Conservation (phyloP, 2,329 filamentous ascomycete genomes). For the Colletotrichum eleusines region DNA sequence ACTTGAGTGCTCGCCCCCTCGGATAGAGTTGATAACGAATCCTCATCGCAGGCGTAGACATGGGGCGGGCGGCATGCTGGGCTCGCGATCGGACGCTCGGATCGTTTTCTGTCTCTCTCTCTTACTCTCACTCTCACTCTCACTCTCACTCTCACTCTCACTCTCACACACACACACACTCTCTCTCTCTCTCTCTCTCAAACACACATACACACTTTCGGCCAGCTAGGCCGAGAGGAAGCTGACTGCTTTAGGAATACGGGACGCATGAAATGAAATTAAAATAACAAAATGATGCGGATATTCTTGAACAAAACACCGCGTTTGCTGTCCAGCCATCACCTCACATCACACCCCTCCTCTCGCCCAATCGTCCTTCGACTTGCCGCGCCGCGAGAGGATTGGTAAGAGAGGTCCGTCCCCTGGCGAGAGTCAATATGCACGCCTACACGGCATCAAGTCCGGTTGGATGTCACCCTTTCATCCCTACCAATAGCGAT, state of each 20-base stretch:
- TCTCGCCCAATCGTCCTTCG: background rate
- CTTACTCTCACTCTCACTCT: background rate
- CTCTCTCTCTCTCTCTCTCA: too few species aligned
- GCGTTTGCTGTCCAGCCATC: background rate
- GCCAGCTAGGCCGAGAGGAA: background rate
- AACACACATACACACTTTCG: background rate
- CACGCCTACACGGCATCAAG: constrained; percentile 19
- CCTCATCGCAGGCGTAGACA: background rate
- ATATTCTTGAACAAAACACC: background rate
- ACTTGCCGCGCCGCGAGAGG: constrained; percentile 2
- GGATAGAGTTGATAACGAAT: background rate
- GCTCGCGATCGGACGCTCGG: background rate
- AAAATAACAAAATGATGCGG: background rate
- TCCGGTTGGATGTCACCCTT: constrained; percentile 4
- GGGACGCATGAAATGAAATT: background rate
- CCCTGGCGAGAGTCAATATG: constrained; percentile 3
- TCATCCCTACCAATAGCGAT: background rate
- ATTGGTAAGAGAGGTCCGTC: constrained; percentile 18
- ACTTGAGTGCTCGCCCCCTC: background rate
- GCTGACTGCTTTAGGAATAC: background rate
- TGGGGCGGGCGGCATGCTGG: background rate
- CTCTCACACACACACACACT: background rate
- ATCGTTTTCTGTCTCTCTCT: background rate
- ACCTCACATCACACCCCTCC: background rate
- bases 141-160: too few species aligned